Conservation (phyloP, 139 green algal genomes). For the Chlamydomonas schloesseri region DNA sequence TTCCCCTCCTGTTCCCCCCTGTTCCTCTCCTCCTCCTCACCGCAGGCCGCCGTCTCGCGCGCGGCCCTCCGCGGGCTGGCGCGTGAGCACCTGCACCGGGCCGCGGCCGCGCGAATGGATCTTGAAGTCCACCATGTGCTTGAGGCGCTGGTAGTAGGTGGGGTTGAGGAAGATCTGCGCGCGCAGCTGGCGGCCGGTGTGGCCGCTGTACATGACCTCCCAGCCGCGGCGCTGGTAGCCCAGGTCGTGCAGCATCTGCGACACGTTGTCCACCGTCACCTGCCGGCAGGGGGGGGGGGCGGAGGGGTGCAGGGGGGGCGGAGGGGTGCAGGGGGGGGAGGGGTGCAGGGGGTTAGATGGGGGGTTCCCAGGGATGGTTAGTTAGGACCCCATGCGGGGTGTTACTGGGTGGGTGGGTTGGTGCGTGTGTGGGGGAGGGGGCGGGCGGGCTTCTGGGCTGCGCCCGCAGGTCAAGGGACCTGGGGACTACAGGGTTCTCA, state of each 20-base stretch:
- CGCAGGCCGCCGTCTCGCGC: slow-evolving; percentile 95
- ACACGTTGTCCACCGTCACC: slow-evolving; percentile 97
- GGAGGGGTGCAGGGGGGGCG: neutral
- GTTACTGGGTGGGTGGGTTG: too few relatives aligned
- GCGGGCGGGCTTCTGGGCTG: too few relatives aligned
- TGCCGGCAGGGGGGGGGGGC: neutral
- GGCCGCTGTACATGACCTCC: slow-evolving; percentile 97
- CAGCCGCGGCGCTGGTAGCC: slow-evolving; percentile 83
- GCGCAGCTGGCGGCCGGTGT: slow-evolving; percentile 85
- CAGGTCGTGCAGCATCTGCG: slow-evolving; percentile 85
- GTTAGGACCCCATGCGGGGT: too few relatives aligned
- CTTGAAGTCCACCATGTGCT: slow-evolving; percentile 99
- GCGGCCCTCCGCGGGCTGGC: slow-evolving; percentile 97
- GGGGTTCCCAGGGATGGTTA: too few relatives aligned
- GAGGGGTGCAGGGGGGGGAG: neutral
- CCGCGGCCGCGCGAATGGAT: slow-evolving; percentile 92
- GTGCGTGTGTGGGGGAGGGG: too few relatives aligned
- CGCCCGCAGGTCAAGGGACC: too few relatives aligned
- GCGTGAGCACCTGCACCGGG: slow-evolving; percentile 94
- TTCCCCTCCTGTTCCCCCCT: too few relatives aligned
- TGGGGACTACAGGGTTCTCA: too few relatives aligned
- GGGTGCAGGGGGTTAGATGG: neutral
- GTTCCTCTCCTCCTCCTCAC: neutral
- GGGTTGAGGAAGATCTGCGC: slow-evolving; percentile 95
- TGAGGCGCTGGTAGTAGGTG: slow-evolving; percentile 99